Conservation (phyloP, 176 grass and related monocot species). For the Metroxylon sagu region DNA sequence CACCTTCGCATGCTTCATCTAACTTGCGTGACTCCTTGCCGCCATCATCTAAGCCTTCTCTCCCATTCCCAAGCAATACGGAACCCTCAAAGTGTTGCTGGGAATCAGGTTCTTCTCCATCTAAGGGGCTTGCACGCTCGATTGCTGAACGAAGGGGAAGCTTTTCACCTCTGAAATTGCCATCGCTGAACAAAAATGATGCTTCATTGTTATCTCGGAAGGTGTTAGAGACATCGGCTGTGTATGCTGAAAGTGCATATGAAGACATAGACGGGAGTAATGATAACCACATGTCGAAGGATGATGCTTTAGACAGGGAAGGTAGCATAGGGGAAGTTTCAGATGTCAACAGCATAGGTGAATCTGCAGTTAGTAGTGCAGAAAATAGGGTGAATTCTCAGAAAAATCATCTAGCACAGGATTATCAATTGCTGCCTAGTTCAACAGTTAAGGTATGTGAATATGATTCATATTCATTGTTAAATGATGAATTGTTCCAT, state of each 20-base stretch:
- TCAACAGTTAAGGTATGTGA: constrained; percentile 29
- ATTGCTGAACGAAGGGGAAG: constrained; percentile 96
- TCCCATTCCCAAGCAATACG: constrained; percentile 43
- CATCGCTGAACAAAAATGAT: constrained; percentile 50
- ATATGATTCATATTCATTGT: constrained; percentile 22
- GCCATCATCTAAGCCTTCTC: constrained; percentile 54
- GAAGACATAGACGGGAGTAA: constrained; percentile 35
- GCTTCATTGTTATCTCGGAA: constrained; percentile 39
- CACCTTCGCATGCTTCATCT: constrained; percentile 53
- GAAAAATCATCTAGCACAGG: neutral
- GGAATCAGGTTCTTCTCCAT: constrained; percentile 38
- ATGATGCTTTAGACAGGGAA: neutral
- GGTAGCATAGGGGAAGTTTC: constrained; percentile 29
- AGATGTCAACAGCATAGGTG: constrained; percentile 15
- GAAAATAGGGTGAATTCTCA: neutral
- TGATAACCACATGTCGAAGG: constrained; percentile 8
- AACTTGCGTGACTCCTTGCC: constrained; percentile 39
- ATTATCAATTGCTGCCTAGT: neutral
- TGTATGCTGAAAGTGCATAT: constrained; percentile 21
- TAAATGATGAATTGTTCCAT: constrained; percentile 36
- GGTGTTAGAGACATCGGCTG: constrained; percentile 21
- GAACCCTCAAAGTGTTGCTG: constrained; percentile 33
- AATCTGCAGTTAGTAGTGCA: constrained; percentile 24
- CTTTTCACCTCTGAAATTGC: constrained; percentile 70
- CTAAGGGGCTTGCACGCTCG: constrained; percentile 34